Percentiles rank a stretch among this genome's conserved stretches.
Conservation (phyloP, 768 basidiomycete species). For the Tricholoma sp. region DNA sequence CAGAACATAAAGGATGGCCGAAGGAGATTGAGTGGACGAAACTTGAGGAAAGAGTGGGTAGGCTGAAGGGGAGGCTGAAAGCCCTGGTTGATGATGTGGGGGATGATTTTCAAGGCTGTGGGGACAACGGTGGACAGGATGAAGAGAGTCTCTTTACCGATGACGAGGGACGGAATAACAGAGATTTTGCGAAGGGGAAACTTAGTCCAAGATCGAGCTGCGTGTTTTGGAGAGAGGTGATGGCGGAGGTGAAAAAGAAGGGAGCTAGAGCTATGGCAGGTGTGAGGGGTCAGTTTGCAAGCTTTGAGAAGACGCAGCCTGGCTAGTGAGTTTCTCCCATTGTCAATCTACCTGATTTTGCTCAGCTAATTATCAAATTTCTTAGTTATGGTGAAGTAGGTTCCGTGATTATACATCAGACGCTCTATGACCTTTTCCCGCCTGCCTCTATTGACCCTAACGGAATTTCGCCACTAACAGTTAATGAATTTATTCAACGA, state of each 20-base stretch:
- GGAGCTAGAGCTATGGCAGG: constrained; percentile 65
- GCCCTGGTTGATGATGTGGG: constrained; percentile 47
- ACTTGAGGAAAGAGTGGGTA: constrained; percentile 48
- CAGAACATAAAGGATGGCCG: constrained; percentile 72
- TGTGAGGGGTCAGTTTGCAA: constrained; percentile 69
- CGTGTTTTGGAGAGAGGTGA: constrained; percentile 66
- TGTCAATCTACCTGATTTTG: not conserved
- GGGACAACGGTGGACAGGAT: constrained; percentile 15
- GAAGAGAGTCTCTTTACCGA: not conserved
- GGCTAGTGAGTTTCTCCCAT: constrained; percentile 65
- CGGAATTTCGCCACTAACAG: constrained; percentile 59
- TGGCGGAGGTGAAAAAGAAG: constrained; percentile 56
- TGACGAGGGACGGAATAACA: not conserved
- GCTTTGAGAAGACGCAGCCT: constrained; percentile 78
- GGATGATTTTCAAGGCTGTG: constrained; percentile 12
- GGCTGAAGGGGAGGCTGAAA: constrained; percentile 42
- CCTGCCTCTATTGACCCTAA: constrained; percentile 47
- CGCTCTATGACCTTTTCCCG: constrained; percentile 72
- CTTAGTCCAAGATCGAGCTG: constrained; percentile 35
- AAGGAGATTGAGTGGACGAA: constrained; percentile 59
- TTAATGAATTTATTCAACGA: constrained; percentile 73
- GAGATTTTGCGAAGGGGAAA: constrained; percentile 2
- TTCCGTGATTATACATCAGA: constrained; percentile 74
- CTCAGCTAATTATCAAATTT: not conserved
- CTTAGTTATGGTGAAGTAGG: constrained; percentile 83